Base-by-base conservation (phyloP, 2,329 filamentous ascomycete genomes). In the Ambrosiella beaveri region DNA sequence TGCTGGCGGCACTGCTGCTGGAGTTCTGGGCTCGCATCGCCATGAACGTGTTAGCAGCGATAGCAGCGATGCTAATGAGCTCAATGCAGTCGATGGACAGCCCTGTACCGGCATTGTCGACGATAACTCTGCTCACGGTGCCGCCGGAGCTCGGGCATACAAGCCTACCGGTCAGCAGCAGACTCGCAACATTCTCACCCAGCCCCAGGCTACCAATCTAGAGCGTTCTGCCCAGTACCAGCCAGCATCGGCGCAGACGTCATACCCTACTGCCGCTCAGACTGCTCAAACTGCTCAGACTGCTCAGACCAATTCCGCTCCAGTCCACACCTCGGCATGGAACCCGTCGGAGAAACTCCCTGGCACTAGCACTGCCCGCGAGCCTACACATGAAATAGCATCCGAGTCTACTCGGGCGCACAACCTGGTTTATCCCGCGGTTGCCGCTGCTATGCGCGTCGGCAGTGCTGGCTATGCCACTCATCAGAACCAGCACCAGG, bases 31-130 rank as follows among this genome's bases (percentile, higher is more conserved):
- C 27, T 38, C 49, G 9, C 2, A 19, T 3, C 27, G 39, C 36
- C 54, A 47, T 13, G 35, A 47, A n/a, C 51, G 57, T 12, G 19
- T 11, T 81, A 50, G 73, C 75, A 64, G 35, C 15, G 38, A 41
- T 39, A 86, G 85, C 69, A 88, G 84, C 65, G 88, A 91, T 66
- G 86, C 84, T n/a, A 77, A 75, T 39, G 76, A 89, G 66, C 84
- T 90, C 63, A 87, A 84, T 62, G 81, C 84, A 61, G 80, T 84
- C 57, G 79, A 82, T 62, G 78, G 82, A 64, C 11, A 41, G 4
- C 50, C 58, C 17, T 60, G 45, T 47, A 49, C 54, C 47, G 54
- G 54, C 37, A 57, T 56, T 27, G 45, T 9, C 15, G 9, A 9
- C 12, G 27, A 52, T 17, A 9, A n/a, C 40, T 45, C 36, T n/a